A percentile compares a stretch with the other conserved stretches of the same genome.
phyloP scores from a whole-genome alignment of 169 alveolate genomes.

The Plasmodium blacklocki region DNA sequence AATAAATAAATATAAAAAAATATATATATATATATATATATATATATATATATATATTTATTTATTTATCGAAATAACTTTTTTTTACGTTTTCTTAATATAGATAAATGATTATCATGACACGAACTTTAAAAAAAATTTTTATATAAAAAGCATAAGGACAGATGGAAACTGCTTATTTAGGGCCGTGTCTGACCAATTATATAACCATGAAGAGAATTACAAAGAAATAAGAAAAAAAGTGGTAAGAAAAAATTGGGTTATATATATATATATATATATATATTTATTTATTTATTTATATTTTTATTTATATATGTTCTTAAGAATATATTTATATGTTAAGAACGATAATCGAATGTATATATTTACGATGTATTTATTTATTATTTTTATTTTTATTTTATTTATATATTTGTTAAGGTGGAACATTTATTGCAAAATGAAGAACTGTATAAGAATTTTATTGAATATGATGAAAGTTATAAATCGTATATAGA shows the following conservation, averaged over 20 bases:
- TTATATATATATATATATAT: too few species aligned
- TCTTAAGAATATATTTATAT: not conserved
- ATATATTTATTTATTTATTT: too few species aligned
- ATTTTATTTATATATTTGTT: not conserved
- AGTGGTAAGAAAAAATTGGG: constrained; percentile 10
- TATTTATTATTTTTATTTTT: constrained; percentile 11
- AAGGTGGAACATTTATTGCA: constrained; percentile 33
- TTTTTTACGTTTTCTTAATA: not conserved
- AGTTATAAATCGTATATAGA: constrained; percentile 60
- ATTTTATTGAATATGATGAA: constrained; percentile 58
- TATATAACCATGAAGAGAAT: constrained; percentile 54
- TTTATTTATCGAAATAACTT: too few species aligned
- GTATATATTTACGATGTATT: not conserved
- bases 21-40: not conserved
- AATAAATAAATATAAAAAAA: not conserved
- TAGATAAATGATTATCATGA: constrained; percentile 62
- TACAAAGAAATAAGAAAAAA: constrained; percentile 56
- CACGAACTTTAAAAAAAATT: constrained; percentile 52
- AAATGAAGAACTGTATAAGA: constrained; percentile 46
- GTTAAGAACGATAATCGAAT: not conserved
- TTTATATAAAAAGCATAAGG: constrained; percentile 57
- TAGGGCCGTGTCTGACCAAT: constrained; percentile 64
- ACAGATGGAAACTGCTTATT: constrained; percentile 65
- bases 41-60: not conserved
- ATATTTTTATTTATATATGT: too few species aligned